Percentiles rank a stretch among this genome's conserved stretches.
Conservation (phyloP, 495 filamentous ascomycete species). For the Talaromyces thailandensis region DNA sequence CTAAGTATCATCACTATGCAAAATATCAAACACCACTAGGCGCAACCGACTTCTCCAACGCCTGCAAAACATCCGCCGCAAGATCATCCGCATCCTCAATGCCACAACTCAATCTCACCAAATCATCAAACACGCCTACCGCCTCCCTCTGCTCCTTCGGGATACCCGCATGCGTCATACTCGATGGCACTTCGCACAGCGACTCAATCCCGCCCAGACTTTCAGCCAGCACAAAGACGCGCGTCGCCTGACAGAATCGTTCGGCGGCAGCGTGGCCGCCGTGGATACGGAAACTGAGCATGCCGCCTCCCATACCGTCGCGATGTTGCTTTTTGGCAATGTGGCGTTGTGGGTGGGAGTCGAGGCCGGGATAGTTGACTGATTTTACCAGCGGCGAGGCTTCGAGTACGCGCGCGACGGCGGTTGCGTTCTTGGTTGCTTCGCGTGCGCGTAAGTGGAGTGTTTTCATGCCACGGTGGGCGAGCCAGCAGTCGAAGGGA, state of each 20-base stretch:
- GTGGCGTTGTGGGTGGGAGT: constrained; percentile 74
- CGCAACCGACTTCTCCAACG: constrained; percentile 64
- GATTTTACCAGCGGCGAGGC: constrained; percentile 70
- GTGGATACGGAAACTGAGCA: constrained; percentile 92
- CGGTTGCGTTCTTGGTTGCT: constrained; percentile 70
- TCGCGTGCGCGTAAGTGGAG: constrained; percentile 86
- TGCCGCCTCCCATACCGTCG: constrained; percentile 89
- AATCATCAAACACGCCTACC: constrained; percentile 91
- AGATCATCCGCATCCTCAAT: constrained; percentile 88
- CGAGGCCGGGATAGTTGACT: constrained; percentile 92
- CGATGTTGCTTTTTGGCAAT: constrained; percentile 89
- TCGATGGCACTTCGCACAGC: constrained; percentile 80
- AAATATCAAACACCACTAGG: background rate
- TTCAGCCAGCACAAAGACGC: constrained; percentile 90
- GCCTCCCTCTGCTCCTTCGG: constrained; percentile 81
- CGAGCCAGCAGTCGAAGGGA: constrained; percentile 96
- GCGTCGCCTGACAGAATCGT: constrained; percentile 81
- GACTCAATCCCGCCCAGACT: constrained; percentile 88
- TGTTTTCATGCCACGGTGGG: constrained; percentile 96
- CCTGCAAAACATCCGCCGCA: constrained; percentile 72
- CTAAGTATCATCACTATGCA: background rate
- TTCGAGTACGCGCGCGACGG: constrained; percentile 69
- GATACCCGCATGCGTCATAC: constrained; percentile 96
- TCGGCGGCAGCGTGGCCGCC: constrained; percentile 84
- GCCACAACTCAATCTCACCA: constrained; percentile 90